Conservation (phyloP, 202 grass and related monocot species). For the Eragrostis tef region DNA sequence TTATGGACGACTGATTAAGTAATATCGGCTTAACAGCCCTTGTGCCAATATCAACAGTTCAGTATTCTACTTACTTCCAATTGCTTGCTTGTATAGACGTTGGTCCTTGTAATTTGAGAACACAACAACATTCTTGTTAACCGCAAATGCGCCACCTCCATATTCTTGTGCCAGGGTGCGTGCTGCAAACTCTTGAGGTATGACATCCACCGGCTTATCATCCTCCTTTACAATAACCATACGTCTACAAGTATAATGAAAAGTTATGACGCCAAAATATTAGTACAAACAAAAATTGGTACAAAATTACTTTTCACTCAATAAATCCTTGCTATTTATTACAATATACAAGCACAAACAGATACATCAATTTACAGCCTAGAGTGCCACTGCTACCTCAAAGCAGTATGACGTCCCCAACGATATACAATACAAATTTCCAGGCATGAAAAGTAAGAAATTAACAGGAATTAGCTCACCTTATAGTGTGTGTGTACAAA, state of each 20-base stretch:
- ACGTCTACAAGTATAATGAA: slow-evolving; percentile 50
- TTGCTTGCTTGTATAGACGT: slow-evolving; percentile 74
- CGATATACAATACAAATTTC: neutral
- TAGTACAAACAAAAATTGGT: neutral
- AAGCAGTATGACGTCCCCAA: neutral
- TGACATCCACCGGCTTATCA: slow-evolving; percentile 71
- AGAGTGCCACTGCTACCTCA: neutral
- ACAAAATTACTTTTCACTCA: neutral
- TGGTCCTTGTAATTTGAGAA: slow-evolving; percentile 97
- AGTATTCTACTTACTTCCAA: slow-evolving; percentile 55
- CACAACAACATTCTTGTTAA: slow-evolving; percentile 66
- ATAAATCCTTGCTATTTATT: neutral
- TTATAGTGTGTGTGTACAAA: neutral
- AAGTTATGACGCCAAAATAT: slow-evolving; percentile 2
- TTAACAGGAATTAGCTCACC: neutral
- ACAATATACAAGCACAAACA: slow-evolving; percentile 6
- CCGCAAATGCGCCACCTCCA: slow-evolving; percentile 77
- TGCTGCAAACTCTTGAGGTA: slow-evolving; percentile 75
- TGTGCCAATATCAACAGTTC: neutral
- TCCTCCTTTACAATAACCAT: slow-evolving; percentile 87
- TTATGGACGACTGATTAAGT: slow-evolving; percentile 10
- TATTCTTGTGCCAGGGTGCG: slow-evolving; percentile 90
- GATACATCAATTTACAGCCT: neutral
- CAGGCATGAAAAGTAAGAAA: neutral
- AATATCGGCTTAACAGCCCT: neutral